These are phyloP conservation scores for Odonthalia washingtoniensis DNA, from an alignment of 31 red algal genomes.

Conservation along the genomic window DNA sequence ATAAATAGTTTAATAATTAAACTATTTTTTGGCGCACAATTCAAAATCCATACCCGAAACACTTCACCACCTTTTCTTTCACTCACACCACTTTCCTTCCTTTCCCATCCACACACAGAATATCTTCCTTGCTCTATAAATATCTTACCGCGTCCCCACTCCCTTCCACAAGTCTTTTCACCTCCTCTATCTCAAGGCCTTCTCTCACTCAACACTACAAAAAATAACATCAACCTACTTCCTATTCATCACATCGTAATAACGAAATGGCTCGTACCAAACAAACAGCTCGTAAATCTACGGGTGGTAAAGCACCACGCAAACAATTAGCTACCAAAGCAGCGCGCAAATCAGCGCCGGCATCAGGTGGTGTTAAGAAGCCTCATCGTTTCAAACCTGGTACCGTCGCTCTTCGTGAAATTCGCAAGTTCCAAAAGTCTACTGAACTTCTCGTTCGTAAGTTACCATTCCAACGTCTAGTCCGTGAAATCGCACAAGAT, in stretches of 20 bases:
- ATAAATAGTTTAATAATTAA: no score
- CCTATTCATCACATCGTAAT: not conserved
- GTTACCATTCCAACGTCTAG: constrained; percentile 97
- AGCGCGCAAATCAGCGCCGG: constrained; percentile 91
- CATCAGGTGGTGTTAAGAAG: constrained; percentile 95
- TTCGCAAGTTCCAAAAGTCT: constrained; percentile 96
- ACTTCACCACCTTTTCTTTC: no score
- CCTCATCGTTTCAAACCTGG: constrained; percentile 98
- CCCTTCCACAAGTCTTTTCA: not conserved
- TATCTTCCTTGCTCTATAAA: no score
- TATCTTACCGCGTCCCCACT: not conserved
- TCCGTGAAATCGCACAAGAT: constrained; percentile 99
- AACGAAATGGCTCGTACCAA: constrained; percentile 95
- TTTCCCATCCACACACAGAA: no score
- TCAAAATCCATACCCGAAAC: no score
- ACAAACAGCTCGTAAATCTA: constrained; percentile 99
- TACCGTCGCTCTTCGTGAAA: constrained; percentile 97
- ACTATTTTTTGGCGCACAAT: no score
- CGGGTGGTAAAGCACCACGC: constrained; percentile 96
- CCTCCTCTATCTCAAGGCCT: not conserved
- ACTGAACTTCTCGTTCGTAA: constrained; percentile 98
- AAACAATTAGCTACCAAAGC: no score
- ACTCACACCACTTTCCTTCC: no score
- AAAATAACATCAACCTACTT: not conserved
- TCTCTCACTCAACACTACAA: not conserved